Conservation (phyloP, 1,139 yeast genomes). For the Kurtzmaniella quercitrusa region DNA sequence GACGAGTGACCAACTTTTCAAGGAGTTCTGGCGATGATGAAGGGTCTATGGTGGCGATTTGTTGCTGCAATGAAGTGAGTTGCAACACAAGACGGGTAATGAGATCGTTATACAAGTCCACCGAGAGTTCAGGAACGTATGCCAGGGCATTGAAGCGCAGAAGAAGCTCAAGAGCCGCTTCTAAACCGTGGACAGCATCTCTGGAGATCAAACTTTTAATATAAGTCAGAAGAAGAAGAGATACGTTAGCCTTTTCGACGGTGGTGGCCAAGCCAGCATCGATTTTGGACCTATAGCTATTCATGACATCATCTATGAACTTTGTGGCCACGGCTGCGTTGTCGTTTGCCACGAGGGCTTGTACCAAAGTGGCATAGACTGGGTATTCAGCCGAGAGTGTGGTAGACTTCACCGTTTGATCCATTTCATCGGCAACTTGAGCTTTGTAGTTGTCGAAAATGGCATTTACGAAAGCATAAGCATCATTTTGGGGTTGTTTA, state of each 20-base stretch:
- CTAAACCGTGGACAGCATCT: slow-evolving; percentile 13
- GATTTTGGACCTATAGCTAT: slow-evolving; percentile 21
- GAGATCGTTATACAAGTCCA: slow-evolving; percentile 27
- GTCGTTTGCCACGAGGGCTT: slow-evolving; percentile 47
- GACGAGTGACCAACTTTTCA: neutral
- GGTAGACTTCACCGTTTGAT: no score
- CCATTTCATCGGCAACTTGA: slow-evolving; percentile 5
- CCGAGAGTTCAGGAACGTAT: slow-evolving; percentile 37
- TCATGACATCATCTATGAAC: slow-evolving; percentile 46
- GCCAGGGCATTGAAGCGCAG: slow-evolving; percentile 26
- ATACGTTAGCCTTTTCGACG: slow-evolving; percentile 18
- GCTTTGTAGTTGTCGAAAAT: slow-evolving; percentile 23
- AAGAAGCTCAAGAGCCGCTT: slow-evolving; percentile 24
- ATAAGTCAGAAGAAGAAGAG: slow-evolving; percentile 30
- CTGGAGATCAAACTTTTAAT: slow-evolving; percentile 21
- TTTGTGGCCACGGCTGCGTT: slow-evolving; percentile 49
- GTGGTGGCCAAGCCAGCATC: slow-evolving; percentile 5
- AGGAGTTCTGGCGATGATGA: neutral
- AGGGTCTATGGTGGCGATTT: slow-evolving; percentile 7
- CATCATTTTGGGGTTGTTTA: slow-evolving; percentile 13
- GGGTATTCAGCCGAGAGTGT: slow-evolving; percentile 30
- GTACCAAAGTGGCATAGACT: slow-evolving; percentile 48
- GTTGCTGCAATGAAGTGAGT: slow-evolving; percentile 11
- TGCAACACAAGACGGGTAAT: slow-evolving; percentile 22
- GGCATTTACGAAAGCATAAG: slow-evolving; percentile 25